phyloP scores from a whole-genome alignment of 306 rosid species.

The Prunus mongolica region DNA sequence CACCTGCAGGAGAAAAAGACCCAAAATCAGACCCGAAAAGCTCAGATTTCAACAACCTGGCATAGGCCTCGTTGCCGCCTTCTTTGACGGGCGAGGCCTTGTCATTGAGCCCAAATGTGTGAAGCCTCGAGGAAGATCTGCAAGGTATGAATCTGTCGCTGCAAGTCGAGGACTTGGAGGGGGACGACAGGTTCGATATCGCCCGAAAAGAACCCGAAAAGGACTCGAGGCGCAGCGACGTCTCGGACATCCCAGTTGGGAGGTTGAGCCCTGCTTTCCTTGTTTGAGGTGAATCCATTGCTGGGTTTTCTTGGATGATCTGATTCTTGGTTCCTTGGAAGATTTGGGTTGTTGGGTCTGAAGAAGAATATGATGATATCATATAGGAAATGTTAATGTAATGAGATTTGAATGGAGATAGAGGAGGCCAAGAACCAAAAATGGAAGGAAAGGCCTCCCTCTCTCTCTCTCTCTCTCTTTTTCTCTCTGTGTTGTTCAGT shows the following conservation, averaged over 20 bases:
- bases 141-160: constrained; percentile 98
- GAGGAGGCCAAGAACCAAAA: background rate
- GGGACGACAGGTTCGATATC: constrained; percentile 43
- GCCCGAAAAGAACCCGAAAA: constrained; percentile 40
- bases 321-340: background rate
- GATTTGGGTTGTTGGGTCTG: background rate
- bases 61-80: constrained; percentile 77
- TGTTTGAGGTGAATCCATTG: constrained; percentile 67
- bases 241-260: constrained; percentile 84
- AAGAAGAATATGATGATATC: background rate
- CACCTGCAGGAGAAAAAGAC: constrained; percentile 72
- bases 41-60: constrained; percentile 69
- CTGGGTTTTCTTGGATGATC: background rate
- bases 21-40: constrained; percentile 92
- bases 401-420: background rate
- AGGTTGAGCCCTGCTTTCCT: constrained; percentile 66
- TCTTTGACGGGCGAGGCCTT: constrained; percentile 83
- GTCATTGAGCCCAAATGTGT: constrained; percentile 78
- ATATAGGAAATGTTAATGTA: background rate
- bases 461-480: background rate
- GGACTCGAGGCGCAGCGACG: constrained; percentile 64
- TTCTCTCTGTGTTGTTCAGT: constrained; percentile 5
- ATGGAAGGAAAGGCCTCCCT: background rate
- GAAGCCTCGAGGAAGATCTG: constrained; percentile 88
- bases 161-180: constrained; percentile 57